Percentiles rank a stretch among this genome's conserved stretches.
Evolutionary conservation across 768 basidiomycete species (phyloP).

Genomic region (Epithele typhae): DNA sequence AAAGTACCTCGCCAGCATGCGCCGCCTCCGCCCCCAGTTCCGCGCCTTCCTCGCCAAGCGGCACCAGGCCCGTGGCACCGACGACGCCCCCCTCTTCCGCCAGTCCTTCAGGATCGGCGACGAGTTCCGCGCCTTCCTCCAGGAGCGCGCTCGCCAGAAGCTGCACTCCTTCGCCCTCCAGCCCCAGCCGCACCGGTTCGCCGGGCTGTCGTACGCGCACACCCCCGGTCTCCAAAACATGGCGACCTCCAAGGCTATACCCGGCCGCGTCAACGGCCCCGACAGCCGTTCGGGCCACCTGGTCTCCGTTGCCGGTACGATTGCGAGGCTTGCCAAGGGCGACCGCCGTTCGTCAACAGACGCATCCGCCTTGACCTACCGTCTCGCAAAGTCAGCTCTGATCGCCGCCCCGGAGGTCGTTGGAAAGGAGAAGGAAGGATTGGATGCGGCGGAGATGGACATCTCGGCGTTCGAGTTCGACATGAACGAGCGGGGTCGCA

Average conservation of each 20-base stretch:
- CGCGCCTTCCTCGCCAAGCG: slow-evolving; percentile 36
- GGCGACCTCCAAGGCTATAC: slow-evolving; percentile 46
- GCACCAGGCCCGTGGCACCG: slow-evolving; percentile 4
- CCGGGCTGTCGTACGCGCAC: slow-evolving; percentile 57
- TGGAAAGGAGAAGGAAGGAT: slow-evolving; percentile 34
- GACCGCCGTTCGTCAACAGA: slow-evolving; percentile 9
- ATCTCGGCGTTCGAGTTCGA: no score
- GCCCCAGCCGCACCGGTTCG: slow-evolving; percentile 60
- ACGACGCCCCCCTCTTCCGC: slow-evolving; percentile 1
- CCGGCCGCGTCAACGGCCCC: slow-evolving; percentile 54
- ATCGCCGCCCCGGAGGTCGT: slow-evolving; percentile 41
- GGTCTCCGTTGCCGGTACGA: slow-evolving; percentile 44
- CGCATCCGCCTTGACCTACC: slow-evolving; percentile 28
- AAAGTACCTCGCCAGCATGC: slow-evolving; percentile 54
- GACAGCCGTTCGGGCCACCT: slow-evolving; percentile 15
- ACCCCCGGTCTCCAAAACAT: slow-evolving; percentile 50
- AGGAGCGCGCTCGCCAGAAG: slow-evolving; percentile 21
- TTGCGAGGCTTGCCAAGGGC: slow-evolving; percentile 22
- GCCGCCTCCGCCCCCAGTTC: slow-evolving; percentile 54
- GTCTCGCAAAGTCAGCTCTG: slow-evolving; percentile 34
- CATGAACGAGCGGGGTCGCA: no score
- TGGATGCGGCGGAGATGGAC: slow-evolving; percentile 33
- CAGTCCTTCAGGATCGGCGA: slow-evolving; percentile 10
- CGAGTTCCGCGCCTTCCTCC: slow-evolving; percentile 35
- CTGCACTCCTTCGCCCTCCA: slow-evolving; percentile 40